Evolutionary conservation across 2,329 filamentous ascomycete genomes (phyloP).

Genomic region (Aspergillus sp.): DNA sequence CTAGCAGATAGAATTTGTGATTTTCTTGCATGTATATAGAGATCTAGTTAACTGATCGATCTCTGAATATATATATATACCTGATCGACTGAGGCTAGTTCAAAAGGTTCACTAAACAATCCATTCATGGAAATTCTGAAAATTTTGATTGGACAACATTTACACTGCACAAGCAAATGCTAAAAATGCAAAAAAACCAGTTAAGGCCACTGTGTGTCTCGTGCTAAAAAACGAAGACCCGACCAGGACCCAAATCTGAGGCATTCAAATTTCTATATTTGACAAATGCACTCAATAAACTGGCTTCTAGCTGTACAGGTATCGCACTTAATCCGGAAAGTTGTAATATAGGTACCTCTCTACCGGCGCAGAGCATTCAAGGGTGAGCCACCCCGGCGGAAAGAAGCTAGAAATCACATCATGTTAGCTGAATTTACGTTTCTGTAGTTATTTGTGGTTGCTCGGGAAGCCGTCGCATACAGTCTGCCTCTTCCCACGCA

Average conservation of each 20-base stretch:
- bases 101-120: not conserved
- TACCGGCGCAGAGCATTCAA: conserved; percentile 32
- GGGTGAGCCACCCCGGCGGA: conserved; percentile 37
- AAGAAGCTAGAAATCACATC: conserved; percentile 27
- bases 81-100: not conserved
- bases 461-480: conserved; percentile 35
- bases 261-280: not conserved
- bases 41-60: not conserved
- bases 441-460: too few relatives aligned
- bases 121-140: not conserved
- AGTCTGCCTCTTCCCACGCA: conserved; percentile 98
- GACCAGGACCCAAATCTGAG: not conserved
- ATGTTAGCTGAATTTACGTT: conserved; percentile 9
- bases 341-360: conserved; percentile 9
- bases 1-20: not conserved
- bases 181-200: not conserved
- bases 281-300: conserved; percentile 5
- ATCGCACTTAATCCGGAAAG: conserved; percentile 25
- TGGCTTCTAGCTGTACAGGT: conserved; percentile 28
- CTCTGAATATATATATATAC: not conserved
- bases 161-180: not conserved
- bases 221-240: conserved; percentile 9
- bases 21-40: not conserved
- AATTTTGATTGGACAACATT: not conserved
- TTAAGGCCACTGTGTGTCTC: conserved; percentile 1